Base-by-base conservation (phyloP, 2,329 filamentous ascomycete species). In the Tolypocladium pustulatum region DNA sequence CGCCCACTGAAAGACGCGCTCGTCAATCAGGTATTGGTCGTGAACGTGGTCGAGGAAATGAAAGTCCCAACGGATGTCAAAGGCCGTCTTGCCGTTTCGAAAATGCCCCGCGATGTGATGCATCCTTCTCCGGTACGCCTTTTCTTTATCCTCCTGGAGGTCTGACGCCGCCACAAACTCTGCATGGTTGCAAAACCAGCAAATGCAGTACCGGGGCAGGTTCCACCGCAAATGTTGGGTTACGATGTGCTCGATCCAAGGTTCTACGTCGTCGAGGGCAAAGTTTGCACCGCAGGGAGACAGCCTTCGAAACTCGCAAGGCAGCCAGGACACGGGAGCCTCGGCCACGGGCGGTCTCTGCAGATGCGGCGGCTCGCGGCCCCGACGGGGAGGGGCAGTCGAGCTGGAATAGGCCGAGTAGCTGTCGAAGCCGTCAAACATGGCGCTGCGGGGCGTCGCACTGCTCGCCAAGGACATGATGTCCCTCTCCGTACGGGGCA, bases 81-180 rank as follows among this genome's bases (percentile, higher is more conserved):
- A 34, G 0, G 53, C 58, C 9, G 58, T 63, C 7, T 63, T 58
- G 0, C 68, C 70, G 3, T 67, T 46, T 15, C 65, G 57, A 46
- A 81, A 71, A 60, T 85, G 82, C 0, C 59, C 58, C 0, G 68
- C 72, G 55, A 84, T 79, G 62, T 85, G 82, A 3, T 65, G 36
- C 78, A 84, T 79, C 2, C 81, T 75, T 1, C 61, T 22, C 0
- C 59, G 37, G 58, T 77, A 80, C 38, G 71, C 64, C 2, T 57
- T 52, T n/a, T 55, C 52, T 12, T 56, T 61, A 20, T 65, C 63
- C 0, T 59, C 61, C 0, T 57, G 56, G 2, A 10, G 54, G 0
- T 53, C 56, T 0, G 61, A 53, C 0, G 49, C 54, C 3, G 69
- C 61, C 7, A 64, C 62, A 58, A 78, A 80, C 0, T 37, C 17